A percentile compares a stretch with the other conserved stretches of the same genome.
phyloP scores from a whole-genome alignment of 768 basidiomycete genomes.

The Trametes elegans region DNA sequence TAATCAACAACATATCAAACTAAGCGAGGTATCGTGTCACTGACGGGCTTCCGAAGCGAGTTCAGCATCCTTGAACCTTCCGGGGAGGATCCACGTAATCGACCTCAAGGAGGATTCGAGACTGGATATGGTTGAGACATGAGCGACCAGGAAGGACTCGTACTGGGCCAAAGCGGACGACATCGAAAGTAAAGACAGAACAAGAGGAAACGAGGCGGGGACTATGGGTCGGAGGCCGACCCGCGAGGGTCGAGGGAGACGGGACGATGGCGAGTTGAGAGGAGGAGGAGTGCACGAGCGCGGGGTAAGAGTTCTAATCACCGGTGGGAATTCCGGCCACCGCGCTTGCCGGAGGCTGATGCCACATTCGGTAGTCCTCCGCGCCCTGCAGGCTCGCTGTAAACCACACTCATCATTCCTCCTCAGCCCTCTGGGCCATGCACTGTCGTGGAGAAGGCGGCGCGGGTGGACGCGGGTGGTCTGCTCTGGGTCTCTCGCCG shows the following conservation, averaged over 20 bases:
- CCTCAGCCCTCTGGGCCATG: too few relatives aligned
- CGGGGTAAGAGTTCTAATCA: background rate
- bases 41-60: constrained; percentile 90
- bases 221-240: constrained; percentile 14
- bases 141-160: constrained; percentile 79
- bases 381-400: too few relatives aligned
- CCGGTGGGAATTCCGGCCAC: constrained; percentile 16
- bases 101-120: constrained; percentile 87
- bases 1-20: constrained; percentile 10
- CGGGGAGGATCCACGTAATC: constrained; percentile 93
- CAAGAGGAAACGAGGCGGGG: background rate
- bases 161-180: constrained; percentile 66
- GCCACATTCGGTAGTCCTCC: background rate
- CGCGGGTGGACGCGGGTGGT: too few relatives aligned
- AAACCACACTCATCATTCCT: too few relatives aligned
- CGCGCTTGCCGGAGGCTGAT: constrained; percentile 1
- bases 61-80: constrained; percentile 96
- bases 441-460: too few relatives aligned
- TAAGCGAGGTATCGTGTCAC: constrained; percentile 36
- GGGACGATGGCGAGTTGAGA: constrained; percentile 4
- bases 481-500: background rate
- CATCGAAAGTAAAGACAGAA: constrained; percentile 41
- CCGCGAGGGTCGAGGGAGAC: constrained; percentile 14
- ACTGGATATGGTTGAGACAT: constrained; percentile 82
- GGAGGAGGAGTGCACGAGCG: background rate